phyloP scores from a whole-genome alignment of 2,329 filamentous ascomycete species.

The Pseudogymnoascus destructans region DNA sequence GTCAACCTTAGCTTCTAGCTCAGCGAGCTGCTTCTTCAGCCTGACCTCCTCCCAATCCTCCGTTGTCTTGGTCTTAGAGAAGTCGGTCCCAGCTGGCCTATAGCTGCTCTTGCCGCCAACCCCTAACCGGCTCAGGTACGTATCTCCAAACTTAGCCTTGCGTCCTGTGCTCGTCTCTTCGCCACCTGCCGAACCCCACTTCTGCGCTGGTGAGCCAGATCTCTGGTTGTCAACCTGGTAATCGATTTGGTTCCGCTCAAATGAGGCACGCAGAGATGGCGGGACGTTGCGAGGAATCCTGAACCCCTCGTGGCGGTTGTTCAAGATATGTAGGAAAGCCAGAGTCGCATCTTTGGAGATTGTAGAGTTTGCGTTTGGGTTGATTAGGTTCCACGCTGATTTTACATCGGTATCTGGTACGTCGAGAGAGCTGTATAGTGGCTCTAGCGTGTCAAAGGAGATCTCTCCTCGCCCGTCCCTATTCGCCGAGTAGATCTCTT shows the following conservation, averaged over 20 bases:
- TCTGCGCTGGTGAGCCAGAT: constrained; percentile 47
- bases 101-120: constrained; percentile 62
- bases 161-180: constrained; percentile 73
- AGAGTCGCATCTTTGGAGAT: constrained; percentile 94
- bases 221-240: constrained; percentile 76
- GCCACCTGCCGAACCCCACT: constrained; percentile 68
- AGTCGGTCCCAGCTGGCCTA: constrained; percentile 78
- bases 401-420: constrained; percentile 68
- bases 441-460: constrained; percentile 62
- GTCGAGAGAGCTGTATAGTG: constrained; percentile 71
- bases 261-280: constrained; percentile 76
- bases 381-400: constrained; percentile 94
- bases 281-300: constrained; percentile 86
- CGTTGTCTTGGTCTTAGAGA: constrained; percentile 69
- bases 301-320: constrained; percentile 88
- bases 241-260: constrained; percentile 93
- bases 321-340: constrained; percentile 92
- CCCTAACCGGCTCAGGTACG: constrained; percentile 84
- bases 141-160: constrained; percentile 95
- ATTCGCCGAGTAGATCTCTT: constrained; percentile 92
- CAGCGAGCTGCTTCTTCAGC: constrained; percentile 79
- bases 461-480: constrained; percentile 77
- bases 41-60: constrained; percentile 96
- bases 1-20: constrained; percentile 77
- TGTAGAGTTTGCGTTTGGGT: constrained; percentile 66